A percentile compares a stretch with the other conserved stretches of the same genome.
These are phyloP conservation scores for Macrolepiota albuminosa DNA, from an alignment of 768 basidiomycete genomes.

Conservation along the genomic window DNA sequence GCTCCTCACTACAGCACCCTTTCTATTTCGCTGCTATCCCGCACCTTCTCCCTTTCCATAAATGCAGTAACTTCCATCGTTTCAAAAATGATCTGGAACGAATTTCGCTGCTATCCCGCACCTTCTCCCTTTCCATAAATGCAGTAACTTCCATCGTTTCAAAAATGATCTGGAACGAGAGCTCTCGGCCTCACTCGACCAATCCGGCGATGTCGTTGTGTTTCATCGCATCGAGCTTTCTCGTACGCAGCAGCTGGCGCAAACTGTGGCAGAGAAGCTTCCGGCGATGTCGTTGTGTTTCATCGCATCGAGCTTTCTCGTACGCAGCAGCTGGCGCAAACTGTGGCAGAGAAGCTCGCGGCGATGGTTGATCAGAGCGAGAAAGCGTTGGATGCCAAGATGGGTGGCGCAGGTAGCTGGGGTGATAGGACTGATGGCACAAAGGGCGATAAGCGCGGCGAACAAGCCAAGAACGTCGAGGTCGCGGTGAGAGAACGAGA, in stretches of 20 bases:
- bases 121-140: slow-evolving; percentile 79
- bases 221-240: slow-evolving; percentile 91
- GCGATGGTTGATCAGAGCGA: slow-evolving; percentile 90
- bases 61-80: slow-evolving; percentile 86
- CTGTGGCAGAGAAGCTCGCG: slow-evolving; percentile 83
- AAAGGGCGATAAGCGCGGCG: slow-evolving; percentile 76
- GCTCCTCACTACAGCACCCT: slow-evolving; percentile 90
- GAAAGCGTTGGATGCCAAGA: slow-evolving; percentile 80
- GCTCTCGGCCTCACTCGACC: slow-evolving; percentile 88
- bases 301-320: slow-evolving; percentile 87
- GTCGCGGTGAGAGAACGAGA: slow-evolving; percentile 65
- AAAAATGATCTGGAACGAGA: slow-evolving; percentile 99
- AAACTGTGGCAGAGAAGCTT: slow-evolving; percentile 87
- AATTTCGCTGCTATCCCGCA: slow-evolving; percentile 83
- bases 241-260: slow-evolving; percentile 86
- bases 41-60: slow-evolving; percentile 81
- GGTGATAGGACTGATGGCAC: slow-evolving; percentile 61
- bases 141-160: slow-evolving; percentile 89
- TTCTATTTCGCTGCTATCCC: slow-evolving; percentile 81
- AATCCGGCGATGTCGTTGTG: slow-evolving; percentile 83
- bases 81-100: slow-evolving; percentile 98
- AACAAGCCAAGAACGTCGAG: slow-evolving; percentile 76
- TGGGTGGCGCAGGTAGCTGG: slow-evolving; percentile 65
- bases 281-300: slow-evolving; percentile 83
- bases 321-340: slow-evolving; percentile 84